Base-by-base conservation (phyloP, 805 yeast genomes). In the Yarrowia alimentaria region DNA sequence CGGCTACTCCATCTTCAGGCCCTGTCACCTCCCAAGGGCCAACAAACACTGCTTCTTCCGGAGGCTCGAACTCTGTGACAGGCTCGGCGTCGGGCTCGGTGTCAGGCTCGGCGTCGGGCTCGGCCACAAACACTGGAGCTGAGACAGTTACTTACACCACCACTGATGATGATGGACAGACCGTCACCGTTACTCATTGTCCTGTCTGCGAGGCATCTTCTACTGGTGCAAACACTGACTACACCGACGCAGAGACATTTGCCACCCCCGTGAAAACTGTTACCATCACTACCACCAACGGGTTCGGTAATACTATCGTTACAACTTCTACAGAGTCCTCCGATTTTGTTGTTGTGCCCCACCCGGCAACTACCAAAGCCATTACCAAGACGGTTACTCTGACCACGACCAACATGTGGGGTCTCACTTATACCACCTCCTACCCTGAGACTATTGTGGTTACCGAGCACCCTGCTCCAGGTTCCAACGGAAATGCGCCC, bases 151-250 rank as follows among this genome's bases (percentile, higher is more conserved):
- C 47, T 6, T 6, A 4, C 25, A 40, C 47, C 18, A 40, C 47
- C 6, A 40, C 47, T 4, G 47, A 40, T 16, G 33, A 28, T 11
- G 13, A 28, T 19, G 47, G 47, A 6, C 6, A 10, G 14, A 40
- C 47, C 7, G 33, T 40, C 18, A 40, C 47, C n/a, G 25, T 40
- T 13, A 40, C 47, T 19, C 4, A 32, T 12, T 40, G 47, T n/a
- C 47, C 47, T 9, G 47, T 28, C 5, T 40, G 47, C 25, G 25
- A 18, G 12, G 19, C 8, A 10, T 28, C 33, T 18, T 18, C 18
- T 22, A 18, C 40, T 12, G 24, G 8, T 9, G 9, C 24, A 6
- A 9, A 21, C 8, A 21, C 24, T 21, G 24, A 21, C 24, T 6
- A 21, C 8, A 9, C 6, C 8, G 9, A 21, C 24, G 9, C 29